These are phyloP conservation scores for Debaryomyces nepalensis DNA, from an alignment of 1,139 yeast species.

Conservation along the genomic window DNA sequence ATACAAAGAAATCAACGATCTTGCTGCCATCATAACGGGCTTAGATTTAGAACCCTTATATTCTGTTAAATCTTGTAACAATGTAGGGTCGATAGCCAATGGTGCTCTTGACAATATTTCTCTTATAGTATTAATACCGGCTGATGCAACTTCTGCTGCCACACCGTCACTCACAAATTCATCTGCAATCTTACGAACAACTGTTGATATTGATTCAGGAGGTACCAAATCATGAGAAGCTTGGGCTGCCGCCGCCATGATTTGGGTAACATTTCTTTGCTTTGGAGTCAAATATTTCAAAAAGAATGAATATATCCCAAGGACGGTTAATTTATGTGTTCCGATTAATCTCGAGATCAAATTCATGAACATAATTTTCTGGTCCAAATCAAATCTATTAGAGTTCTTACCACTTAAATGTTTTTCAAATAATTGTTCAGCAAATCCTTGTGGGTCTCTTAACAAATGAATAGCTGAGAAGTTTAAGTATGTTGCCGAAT, in stretches of 20 bases:
- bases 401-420: slow-evolving; percentile 73
- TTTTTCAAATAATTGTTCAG: slow-evolving; percentile 74
- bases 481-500: slow-evolving; percentile 76
- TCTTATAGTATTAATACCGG: slow-evolving; percentile 93
- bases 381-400: slow-evolving; percentile 78
- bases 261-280: slow-evolving; percentile 91
- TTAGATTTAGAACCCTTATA: slow-evolving; percentile 93
- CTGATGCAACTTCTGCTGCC: slow-evolving; percentile 96
- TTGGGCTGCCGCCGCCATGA: slow-evolving; percentile 96
- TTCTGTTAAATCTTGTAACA: slow-evolving; percentile 85
- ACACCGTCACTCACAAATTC: slow-evolving; percentile 99
- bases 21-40: slow-evolving; percentile 92
- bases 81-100: slow-evolving; percentile 82
- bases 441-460: slow-evolving; percentile 97
- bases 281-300: slow-evolving; percentile 91
- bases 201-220: slow-evolving; percentile 80
- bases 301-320: slow-evolving; percentile 88
- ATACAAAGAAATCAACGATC: slow-evolving; percentile 82
- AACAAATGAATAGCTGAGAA: slow-evolving; percentile 92
- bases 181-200: slow-evolving; percentile 91
- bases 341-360: slow-evolving; percentile 87
- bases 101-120: slow-evolving; percentile 94
- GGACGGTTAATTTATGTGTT: slow-evolving; percentile 86
- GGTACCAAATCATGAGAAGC: slow-evolving; percentile 97
- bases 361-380: slow-evolving; percentile 85